Conservation (phyloP, 176 grass and related monocot genomes). For the Pontederia crassipes region DNA sequence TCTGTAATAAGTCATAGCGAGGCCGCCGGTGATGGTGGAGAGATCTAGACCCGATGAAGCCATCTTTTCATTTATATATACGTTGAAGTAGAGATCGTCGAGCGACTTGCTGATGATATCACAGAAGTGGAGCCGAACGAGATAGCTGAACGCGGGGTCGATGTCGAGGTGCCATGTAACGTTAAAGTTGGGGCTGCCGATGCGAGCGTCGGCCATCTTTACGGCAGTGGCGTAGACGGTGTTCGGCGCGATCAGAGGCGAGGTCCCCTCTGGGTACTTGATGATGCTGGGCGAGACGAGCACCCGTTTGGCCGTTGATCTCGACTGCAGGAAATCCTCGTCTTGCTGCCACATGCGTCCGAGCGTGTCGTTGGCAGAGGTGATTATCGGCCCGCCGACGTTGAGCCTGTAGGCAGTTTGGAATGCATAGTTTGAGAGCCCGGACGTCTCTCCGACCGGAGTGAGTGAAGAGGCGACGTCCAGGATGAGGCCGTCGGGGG, state of each 20-base stretch:
- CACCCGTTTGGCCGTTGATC: conserved; percentile 30
- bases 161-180: conserved; percentile 66
- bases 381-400: conserved; percentile 53
- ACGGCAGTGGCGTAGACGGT: conserved; percentile 57
- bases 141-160: conserved; percentile 46
- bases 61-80: conserved; percentile 51
- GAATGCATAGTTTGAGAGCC: conserved; percentile 39
- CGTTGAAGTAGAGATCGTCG: conserved; percentile 95
- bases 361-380: conserved; percentile 67
- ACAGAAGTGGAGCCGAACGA: conserved; percentile 71
- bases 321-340: conserved; percentile 28
- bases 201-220: conserved; percentile 52
- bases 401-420: conserved; percentile 76
- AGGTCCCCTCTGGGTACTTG: conserved; percentile 53
- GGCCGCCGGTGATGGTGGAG: conserved; percentile 47
- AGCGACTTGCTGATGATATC: conserved; percentile 76
- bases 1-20: conserved; percentile 74
- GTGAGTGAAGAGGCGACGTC: conserved; percentile 35
- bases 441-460: conserved; percentile 32
- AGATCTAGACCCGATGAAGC: conserved; percentile 73
- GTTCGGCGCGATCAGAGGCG: conserved; percentile 57
- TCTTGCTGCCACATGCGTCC: conserved; percentile 55
- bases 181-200: conserved; percentile 53
- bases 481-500: conserved; percentile 51
- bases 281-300: conserved; percentile 34